Base-by-base conservation (phyloP, 83 land plant species). In the Picea abies region DNA sequence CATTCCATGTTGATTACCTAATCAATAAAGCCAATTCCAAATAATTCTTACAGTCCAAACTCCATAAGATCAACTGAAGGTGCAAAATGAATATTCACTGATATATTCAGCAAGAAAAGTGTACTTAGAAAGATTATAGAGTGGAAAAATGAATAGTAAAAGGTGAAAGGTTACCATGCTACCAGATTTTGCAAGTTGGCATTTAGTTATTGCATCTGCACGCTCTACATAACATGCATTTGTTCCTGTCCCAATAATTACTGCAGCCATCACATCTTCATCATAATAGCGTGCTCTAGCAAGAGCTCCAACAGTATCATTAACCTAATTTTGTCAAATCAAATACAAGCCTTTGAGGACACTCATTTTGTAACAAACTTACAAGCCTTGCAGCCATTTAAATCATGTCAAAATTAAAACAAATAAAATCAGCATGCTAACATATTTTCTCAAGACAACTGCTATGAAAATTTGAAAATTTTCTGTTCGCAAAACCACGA, bases 1-100 rank as follows among this genome's bases (percentile, higher is more conserved):
- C 99, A 98, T 81, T 98, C 99, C 93, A 94, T 94, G 83, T 94
- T 96, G 78, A 98, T 89, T 71, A 94, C 96, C 98, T 96, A 79
- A 81, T n/a, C 68, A 85, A 71, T 4, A 47, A 41, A 44, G 81
- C 37, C 79, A 44, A 80, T 61, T 79, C 64, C 22, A 23, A 37
- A 19, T 23, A 81, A 19, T 17, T 32, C 69, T 64, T 70, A 19
- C 58, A 39, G 56, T 44, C 41, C 56, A 73, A 52, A 52, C 56
- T 52, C 14, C 56, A 10, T 52, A 52, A 10, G 5, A 73, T 44
- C n/a, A 22, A 73, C 17, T 8, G 8, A 44, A 44, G 77, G 20
- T 73, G 10, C 23, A 75, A 56, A 47, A 5, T 72, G 6, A 82
- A 82, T 26, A 49, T 52, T 39, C 25, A 15, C 20, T 76, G 20